Evolutionary conservation across 306 rosid species (phyloP), one percentile per base, ranked within the genome.

Genomic region (Castanospermum australe): DNA sequence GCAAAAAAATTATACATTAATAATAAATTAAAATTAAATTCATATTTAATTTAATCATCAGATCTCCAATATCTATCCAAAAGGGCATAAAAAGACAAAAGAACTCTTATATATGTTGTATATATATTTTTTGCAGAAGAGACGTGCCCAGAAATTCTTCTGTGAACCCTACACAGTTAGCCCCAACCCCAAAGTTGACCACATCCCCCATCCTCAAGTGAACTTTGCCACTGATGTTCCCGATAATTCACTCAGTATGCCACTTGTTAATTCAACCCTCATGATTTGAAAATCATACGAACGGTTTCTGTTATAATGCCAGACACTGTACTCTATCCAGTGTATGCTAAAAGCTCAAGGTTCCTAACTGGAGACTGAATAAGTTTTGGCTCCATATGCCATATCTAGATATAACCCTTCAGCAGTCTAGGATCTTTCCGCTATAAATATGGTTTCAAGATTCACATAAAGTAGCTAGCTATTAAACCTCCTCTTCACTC

Each of bases 391-490:
- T 77, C 11, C n/a, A 72, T 57, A 21, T 47, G 6, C 62, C 18
- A 36, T 30, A 38, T 28, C 22, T 77, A 21, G 48, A 38, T 59
- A 22, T 77, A 69, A 30, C 54, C 20, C 60, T n/a, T 54, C 54
- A 81, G 15, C 18, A 77, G 60, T 22, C 22, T 5, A 55, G 4
- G 63, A 54, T 76, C 20, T 63, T 76, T 47, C 42, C 0, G 17
- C 63, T 88, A 82, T 87, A 87, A 74, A 88, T 84, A 81, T 45
- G 69, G 57, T 57, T 81, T 64, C 36, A 75, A 81, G 33, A 57
- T 62, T 73, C 83, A 71, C 67, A 85, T 10, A 42, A 73, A 76
- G 70, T 21, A 57, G 20, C 62, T 50, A 48, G 32, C 62, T 41
- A 20, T 41, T 41, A 60, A 52, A 33, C 69, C 55, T 47, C 17